A percentile compares a stretch with the other conserved stretches of the same genome.
phyloP scores from a whole-genome alignment of 192 early-diverging fungal genomes.

The Radiomyces spectabilis region DNA sequence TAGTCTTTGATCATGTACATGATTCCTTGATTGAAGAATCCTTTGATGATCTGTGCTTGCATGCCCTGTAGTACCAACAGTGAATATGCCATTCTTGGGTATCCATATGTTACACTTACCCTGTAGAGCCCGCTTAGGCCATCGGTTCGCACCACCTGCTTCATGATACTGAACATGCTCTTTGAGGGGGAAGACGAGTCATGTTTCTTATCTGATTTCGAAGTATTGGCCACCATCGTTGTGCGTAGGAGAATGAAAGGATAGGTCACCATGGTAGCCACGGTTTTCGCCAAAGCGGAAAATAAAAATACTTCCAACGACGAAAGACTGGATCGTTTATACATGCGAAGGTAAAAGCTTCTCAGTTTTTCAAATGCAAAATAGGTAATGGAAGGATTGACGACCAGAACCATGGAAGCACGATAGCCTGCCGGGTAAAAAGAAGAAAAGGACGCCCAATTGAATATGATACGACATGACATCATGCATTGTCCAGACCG shows the following conservation, averaged over 20 bases:
- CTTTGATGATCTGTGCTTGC: conserved; percentile 44
- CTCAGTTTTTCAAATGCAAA: conserved; percentile 43
- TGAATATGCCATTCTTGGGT: conserved; percentile 16
- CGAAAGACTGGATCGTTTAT: conserved; percentile 19
- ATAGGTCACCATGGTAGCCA: conserved; percentile 42
- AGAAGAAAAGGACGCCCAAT: neutral
- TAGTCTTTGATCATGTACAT: conserved; percentile 52
- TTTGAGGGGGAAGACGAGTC: too few relatives aligned
- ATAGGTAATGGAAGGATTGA: conserved; percentile 46
- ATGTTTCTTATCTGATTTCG: conserved; percentile 10
- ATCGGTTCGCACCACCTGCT: conserved; percentile 5
- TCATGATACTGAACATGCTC: conserved; percentile 4
- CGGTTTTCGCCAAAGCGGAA: conserved; percentile 36
- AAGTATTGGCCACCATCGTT: conserved; percentile 25
- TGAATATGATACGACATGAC: neutral
- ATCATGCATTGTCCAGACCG: too few relatives aligned
- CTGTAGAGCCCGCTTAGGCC: conserved; percentile 9
- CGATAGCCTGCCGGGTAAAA: conserved; percentile 27
- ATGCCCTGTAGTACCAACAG: conserved; percentile 26
- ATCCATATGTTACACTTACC: conserved; percentile 15
- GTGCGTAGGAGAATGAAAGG: conserved; percentile 42
- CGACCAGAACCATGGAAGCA: conserved; percentile 36
- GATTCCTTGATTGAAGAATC: conserved; percentile 43
- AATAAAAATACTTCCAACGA: conserved; percentile 37
- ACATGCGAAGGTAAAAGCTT: conserved; percentile 5